Evolutionary conservation across 1,284 basidiomycete genomes (phyloP).

Genomic region (Lignosus rhinocerotis): DNA sequence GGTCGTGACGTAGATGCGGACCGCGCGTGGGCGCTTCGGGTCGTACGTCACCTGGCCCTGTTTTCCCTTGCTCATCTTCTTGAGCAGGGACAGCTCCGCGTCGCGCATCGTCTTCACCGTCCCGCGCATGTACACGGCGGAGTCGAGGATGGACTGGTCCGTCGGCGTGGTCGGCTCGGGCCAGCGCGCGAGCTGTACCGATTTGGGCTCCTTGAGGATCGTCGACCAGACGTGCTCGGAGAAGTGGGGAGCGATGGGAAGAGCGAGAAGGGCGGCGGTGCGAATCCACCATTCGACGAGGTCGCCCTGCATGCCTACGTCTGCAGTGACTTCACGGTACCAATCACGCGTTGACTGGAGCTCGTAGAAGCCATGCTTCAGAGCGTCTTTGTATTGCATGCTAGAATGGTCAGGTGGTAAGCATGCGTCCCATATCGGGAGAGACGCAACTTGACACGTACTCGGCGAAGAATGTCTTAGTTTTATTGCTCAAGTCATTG

Average conservation of each 20-base stretch:
- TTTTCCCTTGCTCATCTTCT: slow-evolving; percentile 73
- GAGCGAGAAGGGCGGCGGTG: slow-evolving; percentile 75
- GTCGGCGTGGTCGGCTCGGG: slow-evolving; percentile 63
- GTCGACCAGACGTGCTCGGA: slow-evolving; percentile 89
- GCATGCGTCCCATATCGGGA: background rate
- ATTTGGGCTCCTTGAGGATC: slow-evolving; percentile 72
- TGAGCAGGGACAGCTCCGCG: slow-evolving; percentile 78
- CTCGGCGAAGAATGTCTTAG: slow-evolving; percentile 80
- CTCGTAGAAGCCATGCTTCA: slow-evolving; percentile 97
- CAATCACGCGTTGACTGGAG: slow-evolving; percentile 91
- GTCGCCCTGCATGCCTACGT: slow-evolving; percentile 90
- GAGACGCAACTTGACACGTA: slow-evolving; percentile 41
- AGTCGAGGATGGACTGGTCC: slow-evolving; percentile 67
- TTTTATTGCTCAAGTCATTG: slow-evolving; percentile 80
- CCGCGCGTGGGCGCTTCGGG: slow-evolving; percentile 82
- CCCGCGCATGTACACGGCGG: slow-evolving; percentile 82
- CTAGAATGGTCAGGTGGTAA: slow-evolving; percentile 41
- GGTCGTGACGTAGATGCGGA: slow-evolving; percentile 88
- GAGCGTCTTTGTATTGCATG: slow-evolving; percentile 92
- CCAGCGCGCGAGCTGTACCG: slow-evolving; percentile 84
- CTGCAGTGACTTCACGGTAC: slow-evolving; percentile 92
- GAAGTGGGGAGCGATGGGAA: slow-evolving; percentile 94
- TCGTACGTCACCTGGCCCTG: slow-evolving; percentile 63
- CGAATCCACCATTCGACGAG: slow-evolving; percentile 83
- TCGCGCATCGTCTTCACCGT: slow-evolving; percentile 90